These are phyloP conservation scores for Botrytis pseudocinerea DNA, from an alignment of 2,329 filamentous ascomycete species.

Conservation along the genomic window DNA sequence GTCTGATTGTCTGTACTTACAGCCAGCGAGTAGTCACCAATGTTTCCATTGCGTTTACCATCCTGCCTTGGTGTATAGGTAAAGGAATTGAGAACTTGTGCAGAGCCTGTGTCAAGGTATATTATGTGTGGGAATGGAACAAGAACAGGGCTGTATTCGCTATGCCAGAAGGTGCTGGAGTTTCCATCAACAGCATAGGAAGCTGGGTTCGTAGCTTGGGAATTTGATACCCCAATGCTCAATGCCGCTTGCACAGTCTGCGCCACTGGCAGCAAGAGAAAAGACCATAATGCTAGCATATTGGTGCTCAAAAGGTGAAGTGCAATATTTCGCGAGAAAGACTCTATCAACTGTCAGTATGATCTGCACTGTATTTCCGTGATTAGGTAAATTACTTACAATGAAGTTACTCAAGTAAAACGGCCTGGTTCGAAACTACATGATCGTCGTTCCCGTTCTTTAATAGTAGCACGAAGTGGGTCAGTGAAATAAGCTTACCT, in stretches of 20 bases:
- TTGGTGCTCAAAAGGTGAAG: neutral
- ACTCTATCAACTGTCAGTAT: neutral
- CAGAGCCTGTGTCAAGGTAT: slow-evolving; percentile 41
- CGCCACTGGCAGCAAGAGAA: neutral
- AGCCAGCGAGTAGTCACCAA: slow-evolving; percentile 40
- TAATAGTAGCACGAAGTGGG: neutral
- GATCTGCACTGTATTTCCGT: neutral
- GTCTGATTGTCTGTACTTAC: slow-evolving; percentile 39
- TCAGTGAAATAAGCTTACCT: neutral
- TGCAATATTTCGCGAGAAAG: neutral
- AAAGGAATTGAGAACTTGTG: slow-evolving; percentile 40
- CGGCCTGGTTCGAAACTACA: neutral
- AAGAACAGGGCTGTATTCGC: slow-evolving; percentile 34
- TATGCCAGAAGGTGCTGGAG: slow-evolving; percentile 41
- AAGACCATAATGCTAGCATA: neutral
- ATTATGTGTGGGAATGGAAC: slow-evolving; percentile 40
- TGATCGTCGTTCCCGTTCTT: neutral
- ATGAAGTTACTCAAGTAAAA: neutral
- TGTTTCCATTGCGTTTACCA: slow-evolving; percentile 41
- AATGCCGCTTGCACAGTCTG: neutral
- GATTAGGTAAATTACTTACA: neutral
- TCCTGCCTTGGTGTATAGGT: slow-evolving; percentile 42
- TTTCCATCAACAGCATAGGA: slow-evolving; percentile 41
- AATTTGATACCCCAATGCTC: neutral
- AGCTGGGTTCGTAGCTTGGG: neutral